A percentile compares a stretch with the other conserved stretches of the same genome.
phyloP scores from a whole-genome alignment of 805 yeast species.

The Suhomyces tanzawaensis region DNA sequence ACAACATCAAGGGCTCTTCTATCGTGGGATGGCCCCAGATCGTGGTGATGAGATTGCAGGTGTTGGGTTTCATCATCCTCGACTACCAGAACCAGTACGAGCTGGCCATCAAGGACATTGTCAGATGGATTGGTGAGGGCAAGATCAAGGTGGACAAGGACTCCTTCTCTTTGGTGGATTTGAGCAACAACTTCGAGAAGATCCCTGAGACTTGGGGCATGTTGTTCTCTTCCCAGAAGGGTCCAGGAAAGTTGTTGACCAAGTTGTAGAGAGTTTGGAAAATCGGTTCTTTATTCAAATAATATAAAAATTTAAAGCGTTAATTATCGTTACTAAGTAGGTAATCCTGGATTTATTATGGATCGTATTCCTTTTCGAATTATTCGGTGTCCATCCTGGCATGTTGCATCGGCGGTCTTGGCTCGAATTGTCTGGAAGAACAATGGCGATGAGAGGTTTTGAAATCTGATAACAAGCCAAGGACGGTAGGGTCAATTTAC shows the following conservation, averaged over 20 bases:
- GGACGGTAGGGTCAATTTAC: too few relatives aligned
- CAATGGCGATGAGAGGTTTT: too few relatives aligned
- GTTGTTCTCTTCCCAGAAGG: slow-evolving; percentile 44
- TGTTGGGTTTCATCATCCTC: slow-evolving; percentile 52
- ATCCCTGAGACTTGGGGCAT: slow-evolving; percentile 50
- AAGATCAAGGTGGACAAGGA: slow-evolving; percentile 36
- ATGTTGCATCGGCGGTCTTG: too few relatives aligned
- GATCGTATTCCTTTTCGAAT: too few relatives aligned
- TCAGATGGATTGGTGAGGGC: slow-evolving; percentile 39
- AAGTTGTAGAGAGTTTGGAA: slow-evolving; percentile 20
- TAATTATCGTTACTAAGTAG: too few relatives aligned
- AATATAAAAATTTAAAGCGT: too few relatives aligned
- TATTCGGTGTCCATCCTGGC: too few relatives aligned
- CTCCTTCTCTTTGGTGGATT: slow-evolving; percentile 18
- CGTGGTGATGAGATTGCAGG: slow-evolving; percentile 48
- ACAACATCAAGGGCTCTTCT: slow-evolving; percentile 35
- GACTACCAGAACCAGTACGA: slow-evolving; percentile 42
- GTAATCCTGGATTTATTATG: too few relatives aligned
- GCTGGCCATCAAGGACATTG: slow-evolving; percentile 35
- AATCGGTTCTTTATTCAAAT: too few relatives aligned
- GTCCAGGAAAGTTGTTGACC: slow-evolving; percentile 51
- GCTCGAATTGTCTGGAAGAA: too few relatives aligned
- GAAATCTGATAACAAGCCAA: too few relatives aligned
- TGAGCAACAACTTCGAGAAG: slow-evolving; percentile 29
- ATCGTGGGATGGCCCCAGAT: slow-evolving; percentile 44